Evolutionary conservation across 2,329 filamentous ascomycete species (phyloP), one percentile per base, ranked within the genome.

Genomic region (Neofusicoccum sp.): DNA sequence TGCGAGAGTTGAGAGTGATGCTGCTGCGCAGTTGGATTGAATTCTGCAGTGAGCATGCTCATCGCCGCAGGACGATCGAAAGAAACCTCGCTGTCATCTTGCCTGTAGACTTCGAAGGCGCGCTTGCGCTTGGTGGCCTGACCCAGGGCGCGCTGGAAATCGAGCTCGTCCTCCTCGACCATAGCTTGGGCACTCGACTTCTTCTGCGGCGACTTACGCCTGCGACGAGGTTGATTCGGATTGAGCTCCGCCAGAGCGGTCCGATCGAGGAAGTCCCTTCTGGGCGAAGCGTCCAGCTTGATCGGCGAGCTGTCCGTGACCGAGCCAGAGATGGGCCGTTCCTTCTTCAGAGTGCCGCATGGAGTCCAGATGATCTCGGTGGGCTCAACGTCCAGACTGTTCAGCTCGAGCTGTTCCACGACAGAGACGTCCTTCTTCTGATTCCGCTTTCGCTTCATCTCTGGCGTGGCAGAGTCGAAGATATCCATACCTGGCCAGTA

Each of bases 401-500:
- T 86, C 59, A 82, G 75, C 68, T 87, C 83, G 75, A 94, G 87
- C 64, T 85, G 84, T 62, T 85, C 81, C 28, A 92, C 78, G n/a
- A 92, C 87, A 1, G 86, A 88, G n/a, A 81, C 83, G 61, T 89
- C 86, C 74, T 94, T 94, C 69, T 89, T 87, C 76, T 94, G 91
- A 72, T 93, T 93, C 58, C 91, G 83, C 77, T 87, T 91, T 49
- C 88, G 84, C 69, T 87, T 89, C 82, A 90, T 89, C 65, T 89
- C 85, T 14, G 87, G 84, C 4, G 88, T 90, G 4, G 91, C 91
- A 60, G 91, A 87, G 74, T 94, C 91, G 72, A 93, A 93, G n/a
- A 92, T 83, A 60, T 86, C 85, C 90, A 93, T 93, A 16, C 91
- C 91, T 2, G 89, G 88, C 83, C 88, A 92, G 50, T 86, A 80